These are phyloP conservation scores for Diutina catenulata DNA, from an alignment of 1,139 yeast species.

Conservation along the genomic window DNA sequence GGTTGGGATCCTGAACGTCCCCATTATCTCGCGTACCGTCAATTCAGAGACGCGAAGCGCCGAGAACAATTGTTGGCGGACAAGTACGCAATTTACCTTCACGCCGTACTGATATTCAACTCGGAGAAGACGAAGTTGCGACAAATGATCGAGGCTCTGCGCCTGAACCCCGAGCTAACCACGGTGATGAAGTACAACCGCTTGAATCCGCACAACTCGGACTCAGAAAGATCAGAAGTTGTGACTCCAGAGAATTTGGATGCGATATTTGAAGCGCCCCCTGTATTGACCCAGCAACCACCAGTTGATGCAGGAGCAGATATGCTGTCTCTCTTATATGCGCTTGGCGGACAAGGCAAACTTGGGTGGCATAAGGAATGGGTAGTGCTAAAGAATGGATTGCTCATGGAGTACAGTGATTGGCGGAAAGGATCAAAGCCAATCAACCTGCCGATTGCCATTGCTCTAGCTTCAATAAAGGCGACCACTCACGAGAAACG, in stretches of 20 bases:
- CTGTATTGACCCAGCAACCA: neutral
- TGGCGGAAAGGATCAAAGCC: constrained; percentile 67
- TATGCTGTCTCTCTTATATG: constrained; percentile 48
- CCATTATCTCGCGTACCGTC: constrained; percentile 13
- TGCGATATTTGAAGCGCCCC: constrained; percentile 15
- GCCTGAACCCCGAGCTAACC: constrained; percentile 30
- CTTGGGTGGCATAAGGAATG: constrained; percentile 88
- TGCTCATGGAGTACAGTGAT: constrained; percentile 60
- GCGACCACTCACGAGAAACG: constrained; percentile 36
- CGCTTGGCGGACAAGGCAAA: constrained; percentile 63
- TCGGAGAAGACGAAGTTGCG: constrained; percentile 32
- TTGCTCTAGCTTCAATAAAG: constrained; percentile 62
- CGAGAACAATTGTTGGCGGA: constrained; percentile 16
- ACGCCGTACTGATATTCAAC: constrained; percentile 26
- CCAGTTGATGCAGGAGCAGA: constrained; percentile 17
- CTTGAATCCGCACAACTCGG: constrained; percentile 12
- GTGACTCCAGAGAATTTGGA: constrained; percentile 15
- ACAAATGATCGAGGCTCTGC: constrained; percentile 32
- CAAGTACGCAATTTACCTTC: constrained; percentile 22
- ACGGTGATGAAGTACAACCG: constrained; percentile 20
- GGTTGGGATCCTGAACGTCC: constrained; percentile 10
- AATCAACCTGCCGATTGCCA: constrained; percentile 59
- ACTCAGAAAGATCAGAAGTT: neutral
- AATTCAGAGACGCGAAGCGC: constrained; percentile 14
- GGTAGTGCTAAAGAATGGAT: constrained; percentile 65